These are phyloP conservation scores for Lichtheimia ramosa DNA, from an alignment of 371 early-diverging fungal species.

Conservation along the genomic window DNA sequence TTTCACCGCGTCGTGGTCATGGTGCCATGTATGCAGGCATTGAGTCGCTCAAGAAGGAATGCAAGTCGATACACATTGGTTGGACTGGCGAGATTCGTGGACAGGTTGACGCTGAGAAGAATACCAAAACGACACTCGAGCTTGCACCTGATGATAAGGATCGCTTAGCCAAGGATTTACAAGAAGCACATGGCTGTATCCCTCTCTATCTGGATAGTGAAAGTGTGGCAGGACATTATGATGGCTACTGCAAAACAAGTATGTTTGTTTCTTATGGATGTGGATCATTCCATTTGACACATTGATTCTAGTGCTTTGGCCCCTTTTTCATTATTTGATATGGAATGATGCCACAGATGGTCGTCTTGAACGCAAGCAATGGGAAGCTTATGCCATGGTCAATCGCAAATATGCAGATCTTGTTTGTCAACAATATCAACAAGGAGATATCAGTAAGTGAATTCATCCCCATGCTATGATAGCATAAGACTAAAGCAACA, in stretches of 20 bases:
- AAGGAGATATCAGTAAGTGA: conserved; percentile 81
- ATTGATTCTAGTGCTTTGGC: conserved; percentile 98
- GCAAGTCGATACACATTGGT: conserved; percentile 66
- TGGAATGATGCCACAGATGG: conserved; percentile 82
- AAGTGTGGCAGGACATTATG: conserved; percentile 77
- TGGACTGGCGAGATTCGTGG: conserved; percentile 63
- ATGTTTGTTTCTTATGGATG: conserved; percentile 9
- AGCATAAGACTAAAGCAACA: no score
- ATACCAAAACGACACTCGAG: conserved; percentile 23
- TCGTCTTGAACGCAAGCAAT: conserved; percentile 70
- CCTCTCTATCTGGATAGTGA: conserved; percentile 81
- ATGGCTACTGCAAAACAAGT: conserved; percentile 91
- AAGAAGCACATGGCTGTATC: conserved; percentile 54
- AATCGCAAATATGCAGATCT: conserved; percentile 87
- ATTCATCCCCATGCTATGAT: no score
- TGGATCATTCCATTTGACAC: no score
- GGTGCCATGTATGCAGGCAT: conserved; percentile 80
- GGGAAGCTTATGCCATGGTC: conserved; percentile 84
- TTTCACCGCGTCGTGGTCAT: conserved; percentile 64
- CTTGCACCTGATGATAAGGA: conserved; percentile 38
- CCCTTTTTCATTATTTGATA: conserved; percentile 95
- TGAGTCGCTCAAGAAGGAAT: conserved; percentile 43
- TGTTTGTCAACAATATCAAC: conserved; percentile 69
- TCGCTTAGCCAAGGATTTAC: conserved; percentile 36
- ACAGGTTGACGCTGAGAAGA: conserved; percentile 26